Evolutionary conservation across 768 basidiomycete species (phyloP), one percentile per base, ranked within the genome.

Genomic region (Tephrocybe sp.): DNA sequence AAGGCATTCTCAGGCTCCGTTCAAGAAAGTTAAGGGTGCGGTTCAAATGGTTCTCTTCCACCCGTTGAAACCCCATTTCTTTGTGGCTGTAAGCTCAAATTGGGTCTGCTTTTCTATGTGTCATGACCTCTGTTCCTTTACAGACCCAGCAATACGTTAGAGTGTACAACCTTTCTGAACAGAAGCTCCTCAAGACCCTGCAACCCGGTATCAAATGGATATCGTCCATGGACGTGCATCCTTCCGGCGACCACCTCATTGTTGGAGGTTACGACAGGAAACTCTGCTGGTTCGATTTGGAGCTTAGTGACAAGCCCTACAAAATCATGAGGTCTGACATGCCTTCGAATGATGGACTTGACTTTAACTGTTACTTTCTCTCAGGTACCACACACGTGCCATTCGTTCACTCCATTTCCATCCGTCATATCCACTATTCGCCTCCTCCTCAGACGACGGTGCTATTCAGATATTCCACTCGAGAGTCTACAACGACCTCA

Each of bases 191-290:
- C 61, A 97, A 93, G 74, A 95, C 96, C n/a, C 72, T 98, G 39
- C 83, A 78, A 63, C 91, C 95, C n/a, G 95, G 95, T 47, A 90
- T 96, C 57, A 86, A 84, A 66, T 98, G 96, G 96, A 98, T 99
- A 64, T 97, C 94, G 30, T 90, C 84, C 9, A 88, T 99, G 86
- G 95, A 98, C 65, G 81, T 99, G 21, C 97, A 99, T 70, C 92
- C 96, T 18, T 88, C 88, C 45, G 93, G 93, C 24, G 95, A 98
- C 62, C 94, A 99, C 74, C 75, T 99, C 54, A 93, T 99, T 55
- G 91, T 99, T 44, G 97, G 97, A 53, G 93, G 93, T 41, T 98
- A 98, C 68, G 97, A 99, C 73, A 87, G 90, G 59, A 97, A 98
- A 68, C 73, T 99, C 14, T 95, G 93, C 68, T 99, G 97, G 97